These are phyloP conservation scores for Psophocarpus tetragonolobus DNA, from an alignment of 306 rosid species.

Conservation along the genomic window DNA sequence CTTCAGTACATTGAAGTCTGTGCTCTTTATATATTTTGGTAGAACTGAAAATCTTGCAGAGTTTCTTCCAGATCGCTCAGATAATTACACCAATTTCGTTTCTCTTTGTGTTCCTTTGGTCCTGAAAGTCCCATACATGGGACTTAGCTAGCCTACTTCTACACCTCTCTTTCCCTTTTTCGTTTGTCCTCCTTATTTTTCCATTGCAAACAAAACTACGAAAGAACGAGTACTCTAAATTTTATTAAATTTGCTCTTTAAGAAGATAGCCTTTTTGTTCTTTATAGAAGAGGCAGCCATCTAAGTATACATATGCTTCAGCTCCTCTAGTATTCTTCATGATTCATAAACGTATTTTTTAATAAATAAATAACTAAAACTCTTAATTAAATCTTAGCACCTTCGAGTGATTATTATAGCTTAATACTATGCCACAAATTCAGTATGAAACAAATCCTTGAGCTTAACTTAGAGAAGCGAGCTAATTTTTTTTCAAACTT, in stretches of 20 bases:
- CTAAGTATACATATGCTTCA: not conserved
- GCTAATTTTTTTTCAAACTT: not conserved
- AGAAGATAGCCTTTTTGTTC: not conserved
- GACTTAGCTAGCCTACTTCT: conserved; percentile 24
- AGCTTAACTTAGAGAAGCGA: not conserved
- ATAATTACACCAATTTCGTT: conserved; percentile 19
- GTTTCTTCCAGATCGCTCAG: conserved; percentile 44
- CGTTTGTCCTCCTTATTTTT: not conserved
- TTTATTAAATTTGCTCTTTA: conserved; percentile 12
- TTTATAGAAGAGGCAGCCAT: not conserved
- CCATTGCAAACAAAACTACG: conserved; percentile 26
- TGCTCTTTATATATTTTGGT: conserved; percentile 47
- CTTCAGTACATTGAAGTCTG: conserved; percentile 73
- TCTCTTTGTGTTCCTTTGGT: conserved; percentile 32
- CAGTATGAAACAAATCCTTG: not conserved
- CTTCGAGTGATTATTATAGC: not conserved
- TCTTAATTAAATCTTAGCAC: conserved; percentile 12
- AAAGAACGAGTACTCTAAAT: not conserved
- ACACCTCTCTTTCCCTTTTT: not conserved
- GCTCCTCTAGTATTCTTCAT: not conserved
- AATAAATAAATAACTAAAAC: not conserved
- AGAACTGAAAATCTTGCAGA: conserved; percentile 47
- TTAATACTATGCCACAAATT: not conserved
- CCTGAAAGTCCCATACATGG: conserved; percentile 47
- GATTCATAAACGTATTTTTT: not conserved